A percentile compares a stretch with the other conserved stretches of the same genome.
Evolutionary conservation across 1,139 yeast species (phyloP).

Genomic region (Pichia sp.): DNA sequence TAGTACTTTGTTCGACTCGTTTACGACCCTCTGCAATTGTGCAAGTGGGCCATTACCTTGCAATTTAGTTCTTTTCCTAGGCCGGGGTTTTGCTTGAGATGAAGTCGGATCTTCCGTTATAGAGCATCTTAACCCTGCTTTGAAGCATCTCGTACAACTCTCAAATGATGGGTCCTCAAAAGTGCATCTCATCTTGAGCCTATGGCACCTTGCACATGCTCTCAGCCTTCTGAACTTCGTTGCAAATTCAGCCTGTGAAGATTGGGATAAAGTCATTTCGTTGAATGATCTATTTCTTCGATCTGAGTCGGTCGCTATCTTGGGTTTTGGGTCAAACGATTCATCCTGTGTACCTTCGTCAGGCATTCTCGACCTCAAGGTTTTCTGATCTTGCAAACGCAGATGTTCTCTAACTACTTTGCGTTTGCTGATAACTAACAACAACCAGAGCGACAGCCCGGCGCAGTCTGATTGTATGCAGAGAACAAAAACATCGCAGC

Average conservation of each 20-base stretch:
- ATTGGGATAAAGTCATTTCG: too few relatives aligned
- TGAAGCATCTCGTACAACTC: constrained; percentile 42
- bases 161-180: constrained; percentile 39
- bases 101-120: constrained; percentile 42
- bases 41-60: constrained; percentile 24
- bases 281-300: too few relatives aligned
- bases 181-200: constrained; percentile 49
- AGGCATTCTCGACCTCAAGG: too few relatives aligned
- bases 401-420: too few relatives aligned
- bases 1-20: constrained; percentile 19
- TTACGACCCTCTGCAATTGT: constrained; percentile 21
- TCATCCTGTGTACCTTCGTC: too few relatives aligned
- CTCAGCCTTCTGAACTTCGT: constrained; percentile 29
- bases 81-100: constrained; percentile 22
- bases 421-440: too few relatives aligned
- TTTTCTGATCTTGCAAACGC: too few relatives aligned
- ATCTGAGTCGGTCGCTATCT: too few relatives aligned
- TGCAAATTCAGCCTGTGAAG: constrained; percentile 22
- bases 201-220: constrained; percentile 53
- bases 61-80: constrained; percentile 24
- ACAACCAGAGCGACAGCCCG: too few relatives aligned
- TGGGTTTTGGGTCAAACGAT: too few relatives aligned
- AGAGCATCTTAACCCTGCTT: constrained; percentile 40
- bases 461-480: too few relatives aligned
- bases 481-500: too few relatives aligned